Conservation (phyloP, 345 rosid genomes). For the Odontarrhena argentea region DNA sequence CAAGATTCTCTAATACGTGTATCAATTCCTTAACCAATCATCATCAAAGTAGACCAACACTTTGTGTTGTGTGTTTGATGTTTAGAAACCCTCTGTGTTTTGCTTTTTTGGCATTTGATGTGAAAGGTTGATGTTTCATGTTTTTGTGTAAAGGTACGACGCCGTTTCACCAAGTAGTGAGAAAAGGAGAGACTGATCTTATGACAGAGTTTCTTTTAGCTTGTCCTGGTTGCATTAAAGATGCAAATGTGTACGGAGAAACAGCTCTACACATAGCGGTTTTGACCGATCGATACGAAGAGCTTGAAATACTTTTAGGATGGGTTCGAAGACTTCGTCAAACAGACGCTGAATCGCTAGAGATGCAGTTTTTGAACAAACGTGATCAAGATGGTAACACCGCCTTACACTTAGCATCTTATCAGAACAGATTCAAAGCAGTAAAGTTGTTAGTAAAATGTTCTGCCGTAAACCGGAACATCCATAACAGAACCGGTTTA, state of each 20-base stretch:
- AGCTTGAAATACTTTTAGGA: slow-evolving; percentile 35
- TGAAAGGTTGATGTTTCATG: neutral
- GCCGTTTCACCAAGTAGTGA: slow-evolving; percentile 34
- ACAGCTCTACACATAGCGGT: slow-evolving; percentile 42
- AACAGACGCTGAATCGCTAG: neutral
- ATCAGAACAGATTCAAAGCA: slow-evolving; percentile 30
- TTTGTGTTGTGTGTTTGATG: neutral
- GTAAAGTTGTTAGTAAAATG: slow-evolving; percentile 29
- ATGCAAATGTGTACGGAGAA: slow-evolving; percentile 34
- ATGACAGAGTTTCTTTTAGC: slow-evolving; percentile 34
- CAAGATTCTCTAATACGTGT: too few relatives aligned
- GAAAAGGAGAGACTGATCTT: slow-evolving; percentile 34
- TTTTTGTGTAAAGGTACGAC: slow-evolving; percentile 20
- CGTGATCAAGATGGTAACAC: slow-evolving; percentile 43
- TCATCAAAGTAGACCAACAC: neutral
- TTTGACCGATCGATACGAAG: neutral
- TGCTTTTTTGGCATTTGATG: neutral
- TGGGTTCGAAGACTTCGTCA: slow-evolving; percentile 30
- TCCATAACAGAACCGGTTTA: slow-evolving; percentile 5
- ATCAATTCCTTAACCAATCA: too few relatives aligned
- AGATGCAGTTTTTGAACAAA: slow-evolving; percentile 30
- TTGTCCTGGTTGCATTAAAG: slow-evolving; percentile 34
- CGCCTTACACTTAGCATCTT: slow-evolving; percentile 42
- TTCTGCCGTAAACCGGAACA: slow-evolving; percentile 13
- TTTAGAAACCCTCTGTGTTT: neutral